Evolutionary conservation across 768 basidiomycete genomes (phyloP).

Genomic region (Lactifluus volemus): DNA sequence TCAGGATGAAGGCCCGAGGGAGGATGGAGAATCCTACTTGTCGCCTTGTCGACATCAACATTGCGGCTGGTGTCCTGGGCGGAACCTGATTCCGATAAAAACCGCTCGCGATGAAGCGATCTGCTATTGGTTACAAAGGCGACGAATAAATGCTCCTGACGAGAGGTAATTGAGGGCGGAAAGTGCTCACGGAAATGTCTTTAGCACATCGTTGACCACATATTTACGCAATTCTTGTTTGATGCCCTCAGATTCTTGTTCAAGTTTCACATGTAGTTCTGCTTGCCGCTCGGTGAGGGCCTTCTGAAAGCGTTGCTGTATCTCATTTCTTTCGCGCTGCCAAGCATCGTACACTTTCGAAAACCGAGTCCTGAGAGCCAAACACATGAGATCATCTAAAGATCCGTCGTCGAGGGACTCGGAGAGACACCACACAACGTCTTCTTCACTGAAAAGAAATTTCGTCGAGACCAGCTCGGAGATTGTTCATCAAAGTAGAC

Average conservation of each 20-base stretch:
- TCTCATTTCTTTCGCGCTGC: background rate
- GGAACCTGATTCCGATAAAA: background rate
- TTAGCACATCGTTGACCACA: slow-evolving; percentile 2
- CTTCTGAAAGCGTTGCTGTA: background rate
- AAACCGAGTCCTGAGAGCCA: background rate
- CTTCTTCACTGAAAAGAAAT: background rate
- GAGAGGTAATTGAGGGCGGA: background rate
- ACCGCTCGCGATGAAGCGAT: background rate
- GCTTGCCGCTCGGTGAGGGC: background rate
- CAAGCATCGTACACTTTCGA: background rate
- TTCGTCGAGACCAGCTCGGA: background rate
- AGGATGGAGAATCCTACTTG: background rate
- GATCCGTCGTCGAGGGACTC: slow-evolving; percentile 9
- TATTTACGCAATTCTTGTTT: background rate
- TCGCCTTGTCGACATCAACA: background rate
- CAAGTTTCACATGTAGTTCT: background rate
- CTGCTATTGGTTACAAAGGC: background rate
- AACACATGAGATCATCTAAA: background rate
- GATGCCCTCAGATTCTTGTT: background rate
- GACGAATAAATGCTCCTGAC: background rate
- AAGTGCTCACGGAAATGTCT: background rate
- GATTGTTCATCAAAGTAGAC: background rate
- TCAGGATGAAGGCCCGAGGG: background rate
- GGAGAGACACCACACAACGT: slow-evolving; percentile 5
- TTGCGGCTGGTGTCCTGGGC: background rate